phyloP scores from a whole-genome alignment of 176 grass and related monocot genomes.

The Oryza punctata region DNA sequence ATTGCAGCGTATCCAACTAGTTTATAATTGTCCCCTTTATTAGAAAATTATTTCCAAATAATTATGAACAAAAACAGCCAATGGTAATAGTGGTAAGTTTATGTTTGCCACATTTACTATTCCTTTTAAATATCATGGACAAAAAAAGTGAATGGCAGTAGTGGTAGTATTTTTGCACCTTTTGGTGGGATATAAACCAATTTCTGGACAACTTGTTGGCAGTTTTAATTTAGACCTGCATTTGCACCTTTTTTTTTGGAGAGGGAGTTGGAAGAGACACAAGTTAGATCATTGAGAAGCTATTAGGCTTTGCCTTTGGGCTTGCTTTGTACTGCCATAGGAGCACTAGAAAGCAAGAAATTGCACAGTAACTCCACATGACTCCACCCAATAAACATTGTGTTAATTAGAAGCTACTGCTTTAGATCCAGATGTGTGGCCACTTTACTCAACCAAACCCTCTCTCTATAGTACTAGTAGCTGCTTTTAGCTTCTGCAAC shows the following conservation, averaged over 20 bases:
- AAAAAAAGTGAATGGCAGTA: not conserved
- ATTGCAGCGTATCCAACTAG: not conserved
- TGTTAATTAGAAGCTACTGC: constrained; percentile 4
- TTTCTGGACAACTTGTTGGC: not conserved
- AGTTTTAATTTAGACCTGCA: constrained; percentile 27
- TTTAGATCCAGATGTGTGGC: constrained; percentile 26
- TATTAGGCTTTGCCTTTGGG: not conserved
- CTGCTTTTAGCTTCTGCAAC: constrained; percentile 38
- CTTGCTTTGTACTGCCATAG: constrained; percentile 5
- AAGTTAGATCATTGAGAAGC: not conserved
- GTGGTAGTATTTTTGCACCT: constrained; percentile 4
- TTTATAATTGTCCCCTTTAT: not conserved
- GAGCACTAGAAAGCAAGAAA: constrained; percentile 13
- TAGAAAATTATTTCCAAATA: not conserved
- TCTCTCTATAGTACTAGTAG: not conserved
- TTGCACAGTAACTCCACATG: constrained; percentile 29
- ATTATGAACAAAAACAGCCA: not conserved
- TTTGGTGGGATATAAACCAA: not conserved
- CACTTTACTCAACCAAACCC: constrained; percentile 28
- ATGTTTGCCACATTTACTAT: not conserved
- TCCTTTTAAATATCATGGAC: not conserved
- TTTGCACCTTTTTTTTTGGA: not conserved
- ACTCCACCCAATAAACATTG: constrained; percentile 1
- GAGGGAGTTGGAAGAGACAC: not conserved
- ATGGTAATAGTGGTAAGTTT: not conserved